phyloP scores from a whole-genome alignment of 352 stramenopile genomes.

The Phytopythium boreale region DNA sequence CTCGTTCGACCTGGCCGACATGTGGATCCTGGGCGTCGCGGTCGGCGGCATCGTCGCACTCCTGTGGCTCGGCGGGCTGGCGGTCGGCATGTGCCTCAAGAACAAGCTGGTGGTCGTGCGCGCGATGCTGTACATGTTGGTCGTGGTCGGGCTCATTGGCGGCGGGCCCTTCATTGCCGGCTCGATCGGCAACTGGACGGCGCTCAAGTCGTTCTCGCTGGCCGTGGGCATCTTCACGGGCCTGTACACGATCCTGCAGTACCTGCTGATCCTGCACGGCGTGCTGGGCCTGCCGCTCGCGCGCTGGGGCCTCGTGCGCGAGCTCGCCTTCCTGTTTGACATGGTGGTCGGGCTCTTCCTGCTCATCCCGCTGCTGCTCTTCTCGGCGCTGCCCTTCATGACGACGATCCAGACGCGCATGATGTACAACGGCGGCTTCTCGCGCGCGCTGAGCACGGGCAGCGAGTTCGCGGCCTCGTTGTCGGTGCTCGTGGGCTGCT shows the following conservation, averaged over 20 bases:
- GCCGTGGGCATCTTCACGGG: slow-evolving; percentile 68
- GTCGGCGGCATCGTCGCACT: slow-evolving; percentile 56
- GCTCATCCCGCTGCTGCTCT: slow-evolving; percentile 60
- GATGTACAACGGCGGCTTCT: slow-evolving; percentile 91
- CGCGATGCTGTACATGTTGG: slow-evolving; percentile 63
- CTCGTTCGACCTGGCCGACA: slow-evolving; percentile 66
- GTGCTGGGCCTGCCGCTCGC: slow-evolving; percentile 58
- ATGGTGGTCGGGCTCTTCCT: slow-evolving; percentile 79
- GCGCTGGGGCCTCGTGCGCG: slow-evolving; percentile 62
- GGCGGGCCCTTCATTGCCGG: slow-evolving; percentile 58
- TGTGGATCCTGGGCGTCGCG: slow-evolving; percentile 54
- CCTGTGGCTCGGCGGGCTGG: slow-evolving; percentile 67
- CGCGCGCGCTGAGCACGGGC: slow-evolving; percentile 72
- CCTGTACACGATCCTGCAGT: slow-evolving; percentile 74
- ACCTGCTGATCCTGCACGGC: slow-evolving; percentile 70
- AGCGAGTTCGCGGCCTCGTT: slow-evolving; percentile 80
- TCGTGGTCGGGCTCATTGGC: slow-evolving; percentile 59
- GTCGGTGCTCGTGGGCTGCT: slow-evolving; percentile 64
- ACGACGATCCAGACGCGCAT: slow-evolving; percentile 87
- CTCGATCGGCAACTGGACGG: slow-evolving; percentile 55
- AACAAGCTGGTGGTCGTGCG: slow-evolving; percentile 65
- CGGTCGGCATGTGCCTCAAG: slow-evolving; percentile 38
- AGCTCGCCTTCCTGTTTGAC: slow-evolving; percentile 87
- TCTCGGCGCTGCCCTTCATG: slow-evolving; percentile 88
- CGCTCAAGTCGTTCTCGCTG: slow-evolving; percentile 69